Conservation (phyloP, 306 rosid genomes). For the Albizia julibrissin region DNA sequence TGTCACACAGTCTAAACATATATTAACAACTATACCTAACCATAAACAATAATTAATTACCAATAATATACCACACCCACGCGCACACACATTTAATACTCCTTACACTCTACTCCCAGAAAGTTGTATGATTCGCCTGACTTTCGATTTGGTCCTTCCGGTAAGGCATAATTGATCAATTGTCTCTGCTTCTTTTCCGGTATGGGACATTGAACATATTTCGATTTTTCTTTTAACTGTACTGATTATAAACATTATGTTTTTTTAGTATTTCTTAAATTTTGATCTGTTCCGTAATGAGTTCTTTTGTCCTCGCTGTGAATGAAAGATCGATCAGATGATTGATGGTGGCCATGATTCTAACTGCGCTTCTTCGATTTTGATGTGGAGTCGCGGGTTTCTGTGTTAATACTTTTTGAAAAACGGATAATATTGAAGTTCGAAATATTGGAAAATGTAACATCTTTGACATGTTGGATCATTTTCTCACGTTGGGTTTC, state of each 20-base stretch:
- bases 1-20: too few species aligned
- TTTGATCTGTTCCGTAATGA: slow-evolving; percentile 52
- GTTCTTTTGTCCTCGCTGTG: slow-evolving; percentile 34
- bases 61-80: too few species aligned
- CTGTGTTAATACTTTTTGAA: slow-evolving; percentile 17
- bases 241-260: background rate
- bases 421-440: slow-evolving; percentile 38
- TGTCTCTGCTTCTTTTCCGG: background rate
- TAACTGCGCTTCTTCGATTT: slow-evolving; percentile 6
- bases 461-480: slow-evolving; percentile 15
- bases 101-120: too few species aligned
- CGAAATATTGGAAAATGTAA: slow-evolving; percentile 39
- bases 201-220: slow-evolving; percentile 1
- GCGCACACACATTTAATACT: too few species aligned
- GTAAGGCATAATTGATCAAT: slow-evolving; percentile 10
- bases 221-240: background rate
- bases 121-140: slow-evolving; percentile 4
- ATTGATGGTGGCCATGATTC: background rate
- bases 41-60: too few species aligned
- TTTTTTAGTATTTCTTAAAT: slow-evolving; percentile 3
- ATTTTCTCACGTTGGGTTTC: slow-evolving; percentile 37
- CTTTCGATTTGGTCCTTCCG: slow-evolving; percentile 18
- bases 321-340: background rate
- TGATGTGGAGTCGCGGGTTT: slow-evolving; percentile 29
- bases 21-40: too few species aligned